Base-by-base conservation (phyloP, 768 basidiomycete genomes). In the Crepidotus variabilis region DNA sequence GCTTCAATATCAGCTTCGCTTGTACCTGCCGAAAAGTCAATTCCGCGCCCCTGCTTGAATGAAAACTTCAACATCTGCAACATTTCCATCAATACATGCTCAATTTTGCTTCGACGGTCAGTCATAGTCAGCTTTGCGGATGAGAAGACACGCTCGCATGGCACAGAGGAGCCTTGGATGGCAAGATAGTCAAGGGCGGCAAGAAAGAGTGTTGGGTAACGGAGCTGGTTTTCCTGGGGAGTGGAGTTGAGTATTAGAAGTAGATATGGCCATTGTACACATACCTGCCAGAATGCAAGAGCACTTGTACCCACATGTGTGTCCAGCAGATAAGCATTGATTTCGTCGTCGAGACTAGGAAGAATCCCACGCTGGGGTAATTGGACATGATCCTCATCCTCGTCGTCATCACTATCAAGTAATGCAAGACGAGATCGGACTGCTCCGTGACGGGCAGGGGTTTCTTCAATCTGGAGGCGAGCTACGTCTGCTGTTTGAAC, bases 101-200 rank as follows among this genome's bases (percentile, higher is more conserved):
- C 56, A 10, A 71, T 63, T 3, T 62, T 52, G 28, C 61, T 70
- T 7, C 67, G 63, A 20, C 66, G 62, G 8, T 34, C 45, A 7
- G 71, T 66, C 16, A 60, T 67, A 0, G 69, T 73, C 58, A 70
- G 68, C 47, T 66, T 69, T 2, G 48, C 60, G 1, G 70, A 72
- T 4, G 70, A 70, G 47, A 71, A 73, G 2, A 70, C 63, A 0
- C 59, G 54, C 23, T 73, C 71, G 48, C 66, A 72, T 21, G 69
- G 69, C 0, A 72, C 71, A 10, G 71, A 58, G 11, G 71, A 72
- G 11, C 63, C 72, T 50, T 72, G 72, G 18, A 70, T 68, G 0
- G 69, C 66, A 0, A 74, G 60, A 20, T 65, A 51, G 48, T 73
- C 71, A 54, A 70, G 62, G 0, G 71, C 69, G 36, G 66, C 46